Evolutionary conservation across 371 early-diverging fungal genomes (phyloP).

Genomic region (Mortierella sp.): DNA sequence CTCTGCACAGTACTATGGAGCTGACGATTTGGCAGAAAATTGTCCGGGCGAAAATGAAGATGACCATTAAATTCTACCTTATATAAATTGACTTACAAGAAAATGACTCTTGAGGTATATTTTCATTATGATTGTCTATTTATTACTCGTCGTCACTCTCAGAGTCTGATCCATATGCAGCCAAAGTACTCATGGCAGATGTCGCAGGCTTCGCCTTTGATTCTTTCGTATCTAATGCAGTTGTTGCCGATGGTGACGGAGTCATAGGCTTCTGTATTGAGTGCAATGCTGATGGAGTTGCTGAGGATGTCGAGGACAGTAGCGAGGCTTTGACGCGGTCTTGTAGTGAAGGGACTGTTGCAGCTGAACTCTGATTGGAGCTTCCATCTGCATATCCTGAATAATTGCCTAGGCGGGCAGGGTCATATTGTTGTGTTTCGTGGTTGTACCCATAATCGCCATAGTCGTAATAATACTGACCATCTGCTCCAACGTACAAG

Average conservation of each 20-base stretch:
- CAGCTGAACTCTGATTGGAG: background rate
- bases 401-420: slow-evolving; percentile 26
- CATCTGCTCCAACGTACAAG: slow-evolving; percentile 36
- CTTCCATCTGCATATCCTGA: background rate
- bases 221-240: background rate
- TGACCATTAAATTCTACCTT: slow-evolving; percentile 58
- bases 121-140: background rate
- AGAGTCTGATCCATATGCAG: slow-evolving; percentile 44
- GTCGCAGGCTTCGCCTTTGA: slow-evolving; percentile 8
- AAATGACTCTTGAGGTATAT: background rate
- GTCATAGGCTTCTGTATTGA: background rate
- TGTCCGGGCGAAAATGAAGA: slow-evolving; percentile 75
- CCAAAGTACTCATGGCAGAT: slow-evolving; percentile 31
- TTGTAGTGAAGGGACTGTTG: slow-evolving; percentile 20
- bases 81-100: background rate
- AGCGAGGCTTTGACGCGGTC: slow-evolving; percentile 38
- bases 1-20: slow-evolving; percentile 63
- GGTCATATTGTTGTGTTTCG: slow-evolving; percentile 47
- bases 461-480: slow-evolving; percentile 50
- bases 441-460: slow-evolving; percentile 47
- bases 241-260: background rate
- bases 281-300: background rate
- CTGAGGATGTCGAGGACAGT: background rate
- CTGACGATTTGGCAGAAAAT: slow-evolving; percentile 61
- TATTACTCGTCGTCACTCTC: slow-evolving; percentile 29